Evolutionary conservation across 345 rosid genomes (phyloP), one percentile per base, ranked within the genome.

Genomic region (Salix exigua): DNA sequence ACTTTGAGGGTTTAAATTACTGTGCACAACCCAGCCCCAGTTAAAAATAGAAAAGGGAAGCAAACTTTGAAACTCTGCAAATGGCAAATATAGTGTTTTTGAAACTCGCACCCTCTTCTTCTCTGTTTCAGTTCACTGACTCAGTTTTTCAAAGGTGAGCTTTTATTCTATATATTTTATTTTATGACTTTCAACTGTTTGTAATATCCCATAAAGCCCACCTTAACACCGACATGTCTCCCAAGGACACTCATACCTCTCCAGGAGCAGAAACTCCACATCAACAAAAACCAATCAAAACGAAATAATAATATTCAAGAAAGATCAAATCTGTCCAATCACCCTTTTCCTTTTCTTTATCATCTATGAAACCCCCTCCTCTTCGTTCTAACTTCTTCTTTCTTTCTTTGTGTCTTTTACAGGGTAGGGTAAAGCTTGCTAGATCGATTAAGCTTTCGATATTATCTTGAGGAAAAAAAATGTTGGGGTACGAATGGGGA

Each of bases 401-500:
- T 16, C 55, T 23, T 38, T 65, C 16, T 66, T 1, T 74, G 26
- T 46, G 18, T 63, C 35, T 44, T 18, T 46, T 74, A 4, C 78
- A 68, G 70, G 70, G 40, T 74, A 26, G 21, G 17, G 58, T 35
- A 60, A 67, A 44, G 69, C 26, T 14, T 21, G 44, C 11, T 64
- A 18, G 18, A 13, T 13, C 31, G 18, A 10, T 23, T 58, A 58
- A 58, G 63, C 23, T n/a, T 58, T 58, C 25, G 28, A n/a, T 23
- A 23, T 58, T 58, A 11, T 58, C 63, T 8, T 9, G 28, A 9
- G 5, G 37, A 2, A 23, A n/a, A n/a, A 82, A 78, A 79, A 94
- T 94, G 98, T 63, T 91, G 88, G 98, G 88, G 76, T 94, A 92
- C 85, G 97, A 89, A 74, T 94, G 98, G 98, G 96, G 89, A 50